Conservation (phyloP, 768 basidiomycete species). For the Naganishia onofrii region DNA sequence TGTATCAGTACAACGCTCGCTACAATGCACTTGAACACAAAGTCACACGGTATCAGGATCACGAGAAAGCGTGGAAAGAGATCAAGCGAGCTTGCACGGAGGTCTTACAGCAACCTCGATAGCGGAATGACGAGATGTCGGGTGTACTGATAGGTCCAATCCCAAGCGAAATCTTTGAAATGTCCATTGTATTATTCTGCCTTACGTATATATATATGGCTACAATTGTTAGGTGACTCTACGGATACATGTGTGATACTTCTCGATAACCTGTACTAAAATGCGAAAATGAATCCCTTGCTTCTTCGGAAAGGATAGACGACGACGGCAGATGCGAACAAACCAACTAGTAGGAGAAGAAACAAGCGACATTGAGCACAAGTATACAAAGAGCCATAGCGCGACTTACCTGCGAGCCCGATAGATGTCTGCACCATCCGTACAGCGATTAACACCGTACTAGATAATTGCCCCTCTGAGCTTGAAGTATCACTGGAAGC, state of each 20-base stretch:
- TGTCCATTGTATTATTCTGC: background rate
- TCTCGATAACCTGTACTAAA: slow-evolving; percentile 21
- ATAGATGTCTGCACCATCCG: slow-evolving; percentile 44
- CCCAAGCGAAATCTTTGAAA: background rate
- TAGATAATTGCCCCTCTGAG: slow-evolving; percentile 4
- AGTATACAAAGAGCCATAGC: background rate
- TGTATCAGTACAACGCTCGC: background rate
- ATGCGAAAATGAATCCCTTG: slow-evolving; percentile 42
- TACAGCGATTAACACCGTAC: slow-evolving; percentile 35
- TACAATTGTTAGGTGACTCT: background rate
- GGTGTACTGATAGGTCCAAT: background rate
- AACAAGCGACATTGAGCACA: background rate
- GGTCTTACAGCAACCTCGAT: background rate
- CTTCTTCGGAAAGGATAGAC: slow-evolving; percentile 45
- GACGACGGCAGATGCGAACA: slow-evolving; percentile 41
- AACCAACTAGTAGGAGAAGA: slow-evolving; percentile 31
- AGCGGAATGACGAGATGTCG: background rate
- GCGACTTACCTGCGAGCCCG: slow-evolving; percentile 35
- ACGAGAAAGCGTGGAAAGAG: too few relatives aligned
- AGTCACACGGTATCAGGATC: too few relatives aligned
- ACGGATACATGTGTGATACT: background rate
- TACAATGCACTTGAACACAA: background rate
- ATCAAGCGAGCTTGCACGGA: too few relatives aligned
- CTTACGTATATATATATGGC: background rate
- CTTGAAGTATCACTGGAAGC: slow-evolving; percentile 26